Evolutionary conservation across 2,329 filamentous ascomycete species (phyloP).

Genomic region (Monilinia fructigena): DNA sequence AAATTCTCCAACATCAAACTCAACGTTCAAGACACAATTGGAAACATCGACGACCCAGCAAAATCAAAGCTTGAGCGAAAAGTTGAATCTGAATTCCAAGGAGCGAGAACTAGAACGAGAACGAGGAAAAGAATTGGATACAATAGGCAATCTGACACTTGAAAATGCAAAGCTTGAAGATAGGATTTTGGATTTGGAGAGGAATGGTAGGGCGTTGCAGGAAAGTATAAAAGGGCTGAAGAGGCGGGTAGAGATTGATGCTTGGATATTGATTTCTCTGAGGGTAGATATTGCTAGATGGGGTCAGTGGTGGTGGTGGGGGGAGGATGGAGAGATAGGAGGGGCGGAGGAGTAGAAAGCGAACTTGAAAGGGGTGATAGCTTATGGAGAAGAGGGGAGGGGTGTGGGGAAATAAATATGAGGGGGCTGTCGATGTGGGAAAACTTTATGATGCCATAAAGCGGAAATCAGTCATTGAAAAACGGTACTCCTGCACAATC

Average conservation of each 20-base stretch:
- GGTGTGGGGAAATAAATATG: too few species aligned
- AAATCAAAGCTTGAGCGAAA: neutral
- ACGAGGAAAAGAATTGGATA: neutral
- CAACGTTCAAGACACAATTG: neutral
- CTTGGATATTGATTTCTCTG: neutral
- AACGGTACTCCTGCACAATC: too few species aligned
- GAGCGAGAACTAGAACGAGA: neutral
- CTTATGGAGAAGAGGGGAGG: too few species aligned
- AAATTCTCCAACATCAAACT: neutral
- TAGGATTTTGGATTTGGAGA: neutral
- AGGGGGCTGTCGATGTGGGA: too few species aligned
- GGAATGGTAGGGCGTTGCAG: neutral
- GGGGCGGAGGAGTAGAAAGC: too few species aligned
- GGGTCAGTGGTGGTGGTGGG: neutral
- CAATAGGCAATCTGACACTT: neutral
- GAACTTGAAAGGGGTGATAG: too few species aligned
- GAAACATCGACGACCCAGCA: neutral
- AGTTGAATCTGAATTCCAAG: too few species aligned
- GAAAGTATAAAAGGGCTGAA: neutral
- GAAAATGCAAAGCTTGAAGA: neutral
- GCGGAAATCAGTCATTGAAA: too few species aligned
- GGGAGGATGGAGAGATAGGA: too few species aligned
- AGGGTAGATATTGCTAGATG: neutral
- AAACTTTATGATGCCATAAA: too few species aligned
- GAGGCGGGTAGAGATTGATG: neutral